Evolutionary conservation across 2,329 filamentous ascomycete species (phyloP).

Genomic region (Truncatella angustata): DNA sequence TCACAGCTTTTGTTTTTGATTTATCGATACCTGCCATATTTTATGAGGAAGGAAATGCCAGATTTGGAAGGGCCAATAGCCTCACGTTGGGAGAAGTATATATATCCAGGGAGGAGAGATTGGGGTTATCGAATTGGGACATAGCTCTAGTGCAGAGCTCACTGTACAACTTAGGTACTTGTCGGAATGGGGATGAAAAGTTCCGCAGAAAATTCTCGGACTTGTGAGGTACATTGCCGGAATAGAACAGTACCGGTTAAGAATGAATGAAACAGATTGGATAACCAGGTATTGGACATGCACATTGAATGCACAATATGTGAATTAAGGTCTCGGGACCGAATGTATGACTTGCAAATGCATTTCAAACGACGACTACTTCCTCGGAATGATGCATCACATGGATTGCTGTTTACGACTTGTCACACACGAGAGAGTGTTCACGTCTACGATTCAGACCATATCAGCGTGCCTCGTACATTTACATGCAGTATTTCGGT

Average conservation of each 20-base stretch:
- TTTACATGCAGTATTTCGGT: too few species aligned
- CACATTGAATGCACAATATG: too few species aligned
- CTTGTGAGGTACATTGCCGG: background rate
- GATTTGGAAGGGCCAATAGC: too few species aligned
- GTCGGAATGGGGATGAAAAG: background rate
- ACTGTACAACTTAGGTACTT: background rate
- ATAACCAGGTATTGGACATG: background rate
- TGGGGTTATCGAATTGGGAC: background rate
- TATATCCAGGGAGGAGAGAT: background rate
- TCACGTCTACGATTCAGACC: too few species aligned
- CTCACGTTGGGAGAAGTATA: background rate
- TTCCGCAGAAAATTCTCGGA: background rate
- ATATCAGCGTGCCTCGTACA: too few species aligned
- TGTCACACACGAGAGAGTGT: too few species aligned
- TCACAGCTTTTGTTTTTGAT: background rate
- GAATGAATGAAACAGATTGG: background rate
- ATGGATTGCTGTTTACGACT: too few species aligned
- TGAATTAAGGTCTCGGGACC: too few species aligned
- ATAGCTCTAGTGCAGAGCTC: slow-evolving; percentile 11
- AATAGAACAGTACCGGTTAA: background rate
- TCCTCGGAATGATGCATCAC: too few species aligned
- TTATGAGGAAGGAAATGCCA: too few species aligned
- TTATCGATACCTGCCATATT: background rate
- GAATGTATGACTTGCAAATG: background rate
- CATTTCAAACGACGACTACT: background rate